Evolutionary conservation across 2,329 filamentous ascomycete genomes (phyloP), one percentile per base, ranked within the genome.

Genomic region (Trichoderma semiorbis): DNA sequence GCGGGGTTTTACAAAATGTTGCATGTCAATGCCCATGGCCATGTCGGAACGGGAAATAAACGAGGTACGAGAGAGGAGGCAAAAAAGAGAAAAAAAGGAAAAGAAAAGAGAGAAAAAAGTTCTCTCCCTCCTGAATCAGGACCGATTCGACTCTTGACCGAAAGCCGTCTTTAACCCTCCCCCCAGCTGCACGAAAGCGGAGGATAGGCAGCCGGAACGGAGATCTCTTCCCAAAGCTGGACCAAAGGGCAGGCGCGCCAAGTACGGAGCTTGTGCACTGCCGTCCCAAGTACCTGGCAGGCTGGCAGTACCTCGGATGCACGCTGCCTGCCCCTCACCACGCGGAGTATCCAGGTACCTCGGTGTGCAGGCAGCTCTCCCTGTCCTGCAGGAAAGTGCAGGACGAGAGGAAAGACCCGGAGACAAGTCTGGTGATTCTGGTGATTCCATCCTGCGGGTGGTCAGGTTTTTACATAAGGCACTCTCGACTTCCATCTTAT

Each of bases 141-240:
- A 50, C 57, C 57, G 66, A 32, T 69, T 69, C 32, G 18, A 62
- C 60, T 16, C n/a, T 50, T 16, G 57, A 69, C 39, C 36, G 30
- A 61, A 60, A 69, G 57, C 57, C 66, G 66, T 53, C 57, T 53
- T 53, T 69, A 53, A 47, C 66, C 66, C 39, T 69, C 24, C 60
- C 14, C 24, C 6, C 14, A 61, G 34, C 55, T 69, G 66, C 66
- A 69, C 16, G 66, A 69, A 69, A 69, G 66, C 66, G 66, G 66
- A 61, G 66, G 66, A 69, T 34, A 69, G 55, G 36, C 66, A 50
- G 28, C 36, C 66, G 66, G 18, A 50, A 69, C 55, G 66, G 55
- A 69, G 66, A 69, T 69, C 66, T 61, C 57, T 69, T 69, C 57
- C 66, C 57, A 69, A 58, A 69, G 66, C 50, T 34, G 53, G 57